A percentile compares a stretch with the other conserved stretches of the same genome.
Evolutionary conservation across 108 stramenopile genomes (phyloP).

Genomic region (Nannochloropsis gaditana): DNA sequence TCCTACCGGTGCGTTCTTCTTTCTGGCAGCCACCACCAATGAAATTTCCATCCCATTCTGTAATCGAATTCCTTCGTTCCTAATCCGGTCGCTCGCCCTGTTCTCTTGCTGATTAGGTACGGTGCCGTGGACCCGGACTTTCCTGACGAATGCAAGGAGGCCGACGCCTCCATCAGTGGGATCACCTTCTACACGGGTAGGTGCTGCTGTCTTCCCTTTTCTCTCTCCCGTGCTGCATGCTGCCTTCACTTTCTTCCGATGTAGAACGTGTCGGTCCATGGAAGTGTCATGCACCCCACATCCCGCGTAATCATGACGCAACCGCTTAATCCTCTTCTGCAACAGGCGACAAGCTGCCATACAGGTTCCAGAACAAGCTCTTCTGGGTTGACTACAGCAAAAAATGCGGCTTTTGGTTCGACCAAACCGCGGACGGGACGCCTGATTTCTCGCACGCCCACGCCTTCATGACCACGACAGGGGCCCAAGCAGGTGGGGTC

Average conservation of each 20-base stretch:
- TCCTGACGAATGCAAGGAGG: background rate
- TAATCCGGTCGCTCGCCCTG: background rate
- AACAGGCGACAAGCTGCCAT: background rate
- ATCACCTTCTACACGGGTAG: background rate
- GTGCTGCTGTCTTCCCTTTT: background rate
- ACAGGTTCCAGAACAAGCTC: background rate
- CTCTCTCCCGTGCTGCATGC: background rate
- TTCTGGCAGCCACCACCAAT: background rate
- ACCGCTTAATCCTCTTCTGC: background rate
- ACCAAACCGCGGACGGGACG: background rate
- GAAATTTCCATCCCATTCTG: background rate
- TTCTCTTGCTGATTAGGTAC: background rate
- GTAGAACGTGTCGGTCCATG: no score
- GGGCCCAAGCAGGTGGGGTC: background rate
- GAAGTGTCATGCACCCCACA: no score
- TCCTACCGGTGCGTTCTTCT: background rate
- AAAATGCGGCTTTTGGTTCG: slow-evolving; percentile 7
- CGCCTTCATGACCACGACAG: background rate
- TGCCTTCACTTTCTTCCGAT: no score
- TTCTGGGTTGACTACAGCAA: background rate
- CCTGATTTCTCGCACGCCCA: slow-evolving; percentile 15
- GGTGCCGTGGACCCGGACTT: background rate
- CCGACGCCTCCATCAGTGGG: background rate
- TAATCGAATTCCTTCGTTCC: no score
- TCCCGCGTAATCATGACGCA: background rate